A percentile compares a stretch with the other conserved stretches of the same genome.
These are phyloP conservation scores for Blastomyces silverae DNA, from an alignment of 2,329 filamentous ascomycete species.

Conservation along the genomic window DNA sequence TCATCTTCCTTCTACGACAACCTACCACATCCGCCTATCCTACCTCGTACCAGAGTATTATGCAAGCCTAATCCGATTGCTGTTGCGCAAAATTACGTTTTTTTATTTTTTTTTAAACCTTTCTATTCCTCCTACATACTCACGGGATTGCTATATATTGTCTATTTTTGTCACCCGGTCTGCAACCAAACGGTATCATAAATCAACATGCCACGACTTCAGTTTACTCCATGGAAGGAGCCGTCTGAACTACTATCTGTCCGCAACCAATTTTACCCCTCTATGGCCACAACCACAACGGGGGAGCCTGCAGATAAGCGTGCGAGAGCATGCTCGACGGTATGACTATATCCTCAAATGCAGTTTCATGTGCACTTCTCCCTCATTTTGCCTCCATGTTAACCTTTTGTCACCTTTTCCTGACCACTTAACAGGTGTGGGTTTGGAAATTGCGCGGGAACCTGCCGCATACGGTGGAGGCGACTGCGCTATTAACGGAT, in stretches of 20 bases:
- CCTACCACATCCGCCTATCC: not conserved
- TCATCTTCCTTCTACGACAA: not conserved
- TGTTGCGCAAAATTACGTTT: not conserved
- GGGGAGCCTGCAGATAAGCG: constrained; percentile 36
- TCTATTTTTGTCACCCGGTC: not conserved
- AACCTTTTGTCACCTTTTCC: not conserved
- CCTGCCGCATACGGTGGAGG: constrained; percentile 43
- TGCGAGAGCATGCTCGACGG: constrained; percentile 35
- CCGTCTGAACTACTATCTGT: constrained; percentile 34
- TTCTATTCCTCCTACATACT: not conserved
- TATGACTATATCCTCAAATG: constrained; percentile 25
- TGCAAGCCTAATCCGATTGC: not conserved
- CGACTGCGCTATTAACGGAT: constrained; percentile 42
- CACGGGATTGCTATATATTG: not conserved
- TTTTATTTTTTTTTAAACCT: too few species aligned
- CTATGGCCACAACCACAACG: constrained; percentile 24
- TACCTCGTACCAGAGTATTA: not conserved
- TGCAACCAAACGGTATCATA: not conserved
- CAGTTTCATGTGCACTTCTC: not conserved
- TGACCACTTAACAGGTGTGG: constrained; percentile 31
- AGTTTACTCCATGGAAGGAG: constrained; percentile 40
- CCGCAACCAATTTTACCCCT: constrained; percentile 37
- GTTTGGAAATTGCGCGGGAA: constrained; percentile 42
- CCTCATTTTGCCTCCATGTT: constrained; percentile 11
- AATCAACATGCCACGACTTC: constrained; percentile 34